Percentiles rank a stretch among this genome's conserved stretches.
Conservation (phyloP, 2,329 filamentous ascomycete species). For the Phialemonium atrogriseum region DNA sequence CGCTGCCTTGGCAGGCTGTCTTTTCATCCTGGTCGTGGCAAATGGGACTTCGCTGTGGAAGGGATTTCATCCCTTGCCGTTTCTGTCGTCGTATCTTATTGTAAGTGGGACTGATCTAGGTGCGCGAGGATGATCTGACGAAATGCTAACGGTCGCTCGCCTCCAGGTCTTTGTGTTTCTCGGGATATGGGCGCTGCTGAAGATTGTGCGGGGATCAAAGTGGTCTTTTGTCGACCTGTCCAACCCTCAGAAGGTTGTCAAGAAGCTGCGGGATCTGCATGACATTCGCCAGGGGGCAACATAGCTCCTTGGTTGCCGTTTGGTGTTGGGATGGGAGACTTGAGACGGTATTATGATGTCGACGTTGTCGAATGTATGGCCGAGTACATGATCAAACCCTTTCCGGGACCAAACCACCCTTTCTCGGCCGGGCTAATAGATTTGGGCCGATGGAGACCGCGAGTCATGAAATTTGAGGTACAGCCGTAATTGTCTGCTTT, state of each 20-base stretch:
- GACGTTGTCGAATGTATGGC: too few species aligned
- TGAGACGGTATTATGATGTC: too few species aligned
- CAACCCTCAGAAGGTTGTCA: slow-evolving; percentile 15
- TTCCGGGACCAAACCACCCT: too few species aligned
- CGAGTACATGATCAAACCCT: too few species aligned
- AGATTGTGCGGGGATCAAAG: slow-evolving; percentile 15
- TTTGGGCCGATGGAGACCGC: too few species aligned
- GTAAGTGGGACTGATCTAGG: slow-evolving; percentile 24
- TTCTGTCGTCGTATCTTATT: slow-evolving; percentile 28
- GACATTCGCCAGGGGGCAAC: slow-evolving; percentile 13
- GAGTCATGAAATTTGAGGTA: too few species aligned
- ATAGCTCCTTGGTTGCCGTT: too few species aligned
- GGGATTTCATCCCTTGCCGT: slow-evolving; percentile 22
- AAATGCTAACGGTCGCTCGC: not conserved
- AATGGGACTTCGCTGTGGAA: slow-evolving; percentile 27
- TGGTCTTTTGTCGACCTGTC: slow-evolving; percentile 23
- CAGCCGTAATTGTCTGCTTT: too few species aligned
- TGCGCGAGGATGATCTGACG: too few species aligned
- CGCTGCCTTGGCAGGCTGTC: slow-evolving; percentile 23
- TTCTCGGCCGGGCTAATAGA: too few species aligned
- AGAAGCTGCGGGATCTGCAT: slow-evolving; percentile 21
- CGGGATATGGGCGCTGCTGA: slow-evolving; percentile 19
- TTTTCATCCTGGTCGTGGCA: slow-evolving; percentile 24
- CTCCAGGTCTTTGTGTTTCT: slow-evolving; percentile 21
- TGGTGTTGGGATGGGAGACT: too few species aligned